These are phyloP conservation scores for Yarrowia sp. DNA, from an alignment of 805 yeast genomes.

Conservation along the genomic window DNA sequence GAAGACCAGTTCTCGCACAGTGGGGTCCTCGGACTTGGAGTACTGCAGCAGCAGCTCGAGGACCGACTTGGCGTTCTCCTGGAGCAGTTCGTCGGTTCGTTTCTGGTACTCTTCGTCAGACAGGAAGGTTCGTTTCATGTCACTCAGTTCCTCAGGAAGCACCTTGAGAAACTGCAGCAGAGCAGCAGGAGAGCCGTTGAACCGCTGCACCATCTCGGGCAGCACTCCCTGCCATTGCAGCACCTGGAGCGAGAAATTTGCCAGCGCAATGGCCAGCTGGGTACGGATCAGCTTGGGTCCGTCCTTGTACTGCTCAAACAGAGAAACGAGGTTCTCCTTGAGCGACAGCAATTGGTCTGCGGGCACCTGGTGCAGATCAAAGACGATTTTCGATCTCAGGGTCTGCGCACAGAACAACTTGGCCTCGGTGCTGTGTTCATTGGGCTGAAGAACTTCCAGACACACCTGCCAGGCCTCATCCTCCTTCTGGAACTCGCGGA, in stretches of 20 bases:
- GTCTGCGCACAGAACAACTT: constrained; percentile 92
- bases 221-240: constrained; percentile 75
- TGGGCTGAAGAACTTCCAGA: constrained; percentile 59
- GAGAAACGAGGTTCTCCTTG: constrained; percentile 68
- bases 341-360: constrained; percentile 62
- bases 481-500: constrained; percentile 80
- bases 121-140: constrained; percentile 75
- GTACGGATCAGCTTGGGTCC: constrained; percentile 68
- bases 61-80: constrained; percentile 71
- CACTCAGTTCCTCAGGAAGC: constrained; percentile 88
- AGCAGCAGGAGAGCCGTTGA: constrained; percentile 55
- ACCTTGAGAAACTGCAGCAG: constrained; percentile 82
- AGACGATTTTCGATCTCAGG: constrained; percentile 74
- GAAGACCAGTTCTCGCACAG: constrained; percentile 58
- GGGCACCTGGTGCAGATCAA: constrained; percentile 82
- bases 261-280: constrained; percentile 81
- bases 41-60: constrained; percentile 66
- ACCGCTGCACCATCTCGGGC: constrained; percentile 63
- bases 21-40: constrained; percentile 49
- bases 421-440: constrained; percentile 57
- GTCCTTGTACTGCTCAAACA: constrained; percentile 55
- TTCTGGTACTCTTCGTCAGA: constrained; percentile 78
- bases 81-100: constrained; percentile 69
- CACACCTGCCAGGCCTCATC: constrained; percentile 75
- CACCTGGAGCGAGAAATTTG: constrained; percentile 81